These are phyloP conservation scores for Lactuca sativa DNA, from an alignment of 129 eudicot species.

Conservation along the genomic window DNA sequence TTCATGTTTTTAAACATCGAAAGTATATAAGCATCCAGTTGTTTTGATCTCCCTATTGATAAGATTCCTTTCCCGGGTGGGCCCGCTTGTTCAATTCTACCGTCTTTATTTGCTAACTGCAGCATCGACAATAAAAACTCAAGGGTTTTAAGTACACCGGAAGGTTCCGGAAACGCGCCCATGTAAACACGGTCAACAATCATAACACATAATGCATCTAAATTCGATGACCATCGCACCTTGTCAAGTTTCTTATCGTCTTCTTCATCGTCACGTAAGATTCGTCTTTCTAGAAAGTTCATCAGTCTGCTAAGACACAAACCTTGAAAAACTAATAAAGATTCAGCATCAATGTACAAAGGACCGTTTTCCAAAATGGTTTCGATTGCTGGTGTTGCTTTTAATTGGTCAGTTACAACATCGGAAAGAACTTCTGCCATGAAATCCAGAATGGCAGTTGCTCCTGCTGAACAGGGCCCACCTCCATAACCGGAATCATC, in stretches of 20 bases:
- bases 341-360: conserved; percentile 69
- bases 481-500: conserved; percentile 98
- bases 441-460: conserved; percentile 85
- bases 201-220: conserved; percentile 76
- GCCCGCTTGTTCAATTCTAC: conserved; percentile 81
- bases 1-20: conserved; percentile 78
- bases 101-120: conserved; percentile 95
- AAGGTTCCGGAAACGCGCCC: conserved; percentile 95
- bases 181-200: conserved; percentile 94
- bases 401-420: conserved; percentile 84
- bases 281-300: conserved; percentile 95
- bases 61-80: conserved; percentile 79
- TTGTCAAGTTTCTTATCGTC: conserved; percentile 84
- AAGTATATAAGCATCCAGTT: conserved; percentile 79
- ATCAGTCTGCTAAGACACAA: conserved; percentile 83
- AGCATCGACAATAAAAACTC: conserved; percentile 90
- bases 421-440: conserved; percentile 94
- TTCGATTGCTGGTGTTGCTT: conserved; percentile 61
- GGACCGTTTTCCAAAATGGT: conserved; percentile 79
- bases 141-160: conserved; percentile 69
- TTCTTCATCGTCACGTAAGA: conserved; percentile 95
- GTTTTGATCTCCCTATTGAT: conserved; percentile 86
- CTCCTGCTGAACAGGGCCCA: conserved; percentile 98
- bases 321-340: conserved; percentile 88
- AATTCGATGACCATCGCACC: conserved; percentile 78